A percentile compares a stretch with the other conserved stretches of the same genome.
These are phyloP conservation scores for Yamagishiella unicocca DNA, from an alignment of 139 green algal species.

Conservation along the genomic window DNA sequence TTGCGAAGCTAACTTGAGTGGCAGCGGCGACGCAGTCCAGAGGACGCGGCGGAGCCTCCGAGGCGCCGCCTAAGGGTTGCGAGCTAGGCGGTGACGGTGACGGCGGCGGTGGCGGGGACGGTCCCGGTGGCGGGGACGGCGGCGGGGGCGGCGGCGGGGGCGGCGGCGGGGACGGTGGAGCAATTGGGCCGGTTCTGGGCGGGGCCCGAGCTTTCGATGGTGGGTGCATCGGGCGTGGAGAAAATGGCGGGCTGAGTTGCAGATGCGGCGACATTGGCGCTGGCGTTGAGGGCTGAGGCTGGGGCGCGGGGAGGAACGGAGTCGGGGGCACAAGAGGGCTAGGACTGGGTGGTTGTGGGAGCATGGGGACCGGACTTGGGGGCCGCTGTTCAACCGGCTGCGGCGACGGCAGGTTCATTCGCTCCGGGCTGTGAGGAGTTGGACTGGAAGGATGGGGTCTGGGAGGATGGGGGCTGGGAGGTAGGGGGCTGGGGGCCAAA, in stretches of 20 bases:
- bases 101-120: too few species aligned
- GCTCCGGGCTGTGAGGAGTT: neutral
- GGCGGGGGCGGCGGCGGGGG: too few species aligned
- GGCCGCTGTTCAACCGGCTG: neutral
- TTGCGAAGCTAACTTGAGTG: neutral
- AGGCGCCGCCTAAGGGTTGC: neutral
- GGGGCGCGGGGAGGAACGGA: too few species aligned
- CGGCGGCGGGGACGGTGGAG: neutral
- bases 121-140: neutral
- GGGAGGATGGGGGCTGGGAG: neutral
- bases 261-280: neutral
- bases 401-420: neutral
- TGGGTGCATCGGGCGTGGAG: too few species aligned
- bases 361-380: neutral
- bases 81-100: neutral
- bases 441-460: neutral
- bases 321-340: neutral
- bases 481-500: neutral
- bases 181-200: neutral
- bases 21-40: neutral
- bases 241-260: too few species aligned
- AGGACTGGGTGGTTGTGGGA: neutral
- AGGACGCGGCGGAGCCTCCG: too few species aligned
- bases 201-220: too few species aligned
- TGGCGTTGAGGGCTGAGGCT: neutral